Conservation (phyloP, 371 early-diverging fungal species). For the Mortierella sp. region DNA sequence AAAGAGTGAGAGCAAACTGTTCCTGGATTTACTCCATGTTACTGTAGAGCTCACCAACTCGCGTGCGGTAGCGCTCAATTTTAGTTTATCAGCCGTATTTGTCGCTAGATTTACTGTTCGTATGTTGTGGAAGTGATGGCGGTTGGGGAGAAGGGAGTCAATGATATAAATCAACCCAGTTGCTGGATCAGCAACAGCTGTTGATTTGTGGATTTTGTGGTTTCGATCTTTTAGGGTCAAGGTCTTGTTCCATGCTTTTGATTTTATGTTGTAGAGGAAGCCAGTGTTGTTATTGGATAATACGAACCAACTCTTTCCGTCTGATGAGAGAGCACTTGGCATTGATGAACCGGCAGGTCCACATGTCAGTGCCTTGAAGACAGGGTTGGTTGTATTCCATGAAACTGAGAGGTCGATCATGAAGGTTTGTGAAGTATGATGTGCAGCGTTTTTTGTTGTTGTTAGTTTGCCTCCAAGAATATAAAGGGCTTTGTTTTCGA, state of each 20-base stretch:
- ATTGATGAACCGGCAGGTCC: neutral
- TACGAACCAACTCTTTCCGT: neutral
- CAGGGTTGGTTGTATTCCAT: constrained; percentile 2
- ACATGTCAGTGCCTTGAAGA: neutral
- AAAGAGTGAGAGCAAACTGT: neutral
- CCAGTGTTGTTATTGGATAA: neutral
- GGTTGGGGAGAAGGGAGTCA: neutral
- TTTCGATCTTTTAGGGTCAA: neutral
- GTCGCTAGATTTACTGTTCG: neutral
- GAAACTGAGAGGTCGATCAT: constrained; percentile 4
- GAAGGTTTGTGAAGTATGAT: neutral
- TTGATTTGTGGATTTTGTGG: neutral
- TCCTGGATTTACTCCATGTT: neutral
- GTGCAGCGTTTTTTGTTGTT: neutral
- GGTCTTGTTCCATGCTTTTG: neutral
- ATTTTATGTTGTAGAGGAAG: neutral
- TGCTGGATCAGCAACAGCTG: neutral
- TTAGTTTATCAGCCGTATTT: neutral
- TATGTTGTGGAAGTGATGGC: neutral
- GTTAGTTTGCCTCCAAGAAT: constrained; percentile 2
- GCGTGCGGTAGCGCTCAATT: neutral
- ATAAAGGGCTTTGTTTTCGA: neutral
- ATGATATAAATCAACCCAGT: constrained; percentile 2
- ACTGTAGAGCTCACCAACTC: neutral
- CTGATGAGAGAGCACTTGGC: neutral